Base-by-base conservation (phyloP, 805 yeast genomes). In the Scheffersomyces lignosus region DNA sequence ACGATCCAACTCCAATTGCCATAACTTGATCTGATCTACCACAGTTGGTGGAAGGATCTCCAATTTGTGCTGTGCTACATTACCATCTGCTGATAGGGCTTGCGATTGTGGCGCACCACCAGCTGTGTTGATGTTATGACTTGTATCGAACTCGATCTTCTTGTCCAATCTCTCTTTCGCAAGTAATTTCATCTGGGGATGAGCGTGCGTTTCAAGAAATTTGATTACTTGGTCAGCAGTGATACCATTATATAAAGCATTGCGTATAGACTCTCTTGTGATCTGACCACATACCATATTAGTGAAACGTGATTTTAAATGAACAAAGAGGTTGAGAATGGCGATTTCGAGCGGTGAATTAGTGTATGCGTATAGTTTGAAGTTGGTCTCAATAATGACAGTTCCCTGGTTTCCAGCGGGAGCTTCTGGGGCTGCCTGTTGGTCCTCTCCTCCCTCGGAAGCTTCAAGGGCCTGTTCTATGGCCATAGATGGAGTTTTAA, bases 1-100 rank as follows among this genome's bases (percentile, higher is more conserved):
- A 62, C 99, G 77, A 59, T 93, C 98, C 65, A 90, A 64, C 58
- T 93, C 99, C 42, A 93, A 70, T 66, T 93, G 98, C 99, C 99
- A 93, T 36, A 93, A 71, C 56, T 81, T 83, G 49, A 93, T 87
- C 59, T 93, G 99, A 62, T 93, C 99, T 1, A 87, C 86, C n/a
- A 93, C 96, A 0, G 96, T 93, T 0, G 98, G 96, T 3, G 98
- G 98, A 4, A 86, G 58, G 9, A 93, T 67, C 53, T 82, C 81
- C 40, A 80, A 51, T 44, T 75, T 56, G 47, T 80, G 76, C 44
- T 74, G 73, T 5, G 73, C 62, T 10, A 65, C 66, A 4, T 66
- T 56, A 4, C 51, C 44, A 24, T 51, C 58, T 2, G 48, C 41
- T 1, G 56, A 28, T 2, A 37, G 42, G 16, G 34, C 31, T 27